Evolutionary conservation across 441 rosid genomes (phyloP), one percentile per base, ranked within the genome.

Genomic region (Populus hybrid): DNA sequence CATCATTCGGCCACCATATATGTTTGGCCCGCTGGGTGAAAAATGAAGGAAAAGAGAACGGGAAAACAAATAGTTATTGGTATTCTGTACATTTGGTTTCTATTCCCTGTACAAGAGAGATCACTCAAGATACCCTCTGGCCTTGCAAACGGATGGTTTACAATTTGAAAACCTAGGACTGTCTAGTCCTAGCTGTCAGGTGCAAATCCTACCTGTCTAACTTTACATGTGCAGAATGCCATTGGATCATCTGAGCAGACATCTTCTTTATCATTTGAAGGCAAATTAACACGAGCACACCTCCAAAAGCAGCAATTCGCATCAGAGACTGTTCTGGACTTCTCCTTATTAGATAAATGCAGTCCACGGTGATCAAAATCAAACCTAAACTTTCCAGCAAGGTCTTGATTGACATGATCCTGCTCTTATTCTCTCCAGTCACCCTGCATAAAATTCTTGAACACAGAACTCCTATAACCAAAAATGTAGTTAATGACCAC

Each of bases 401-500:
- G 23, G 72, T 76, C 81, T 85, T 85, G 75, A 83, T 68, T 10
- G 79, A 23, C 42, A 59, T 36, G 38, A 84, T 74, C 7, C 10
- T 82, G 11, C 84, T 70, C 70, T 10, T 84, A 21, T 75, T 79
- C 4, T 83, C 87, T 38, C 76, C 77, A 0, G 79, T 81, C 74
- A 86, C 40, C 67, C 90, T 86, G 84, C 80, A 77, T 40, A 87
- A 40, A 46, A 91, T 89, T 82, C 98, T 92, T 72, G 79, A 77
- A 80, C 87, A 86, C 74, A 90, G 67, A 40, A 86, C 85, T 38
- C 83, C 91, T n/a, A 85, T 89, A 6, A 92, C 90, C 53, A 82
- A 71, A 79, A 89, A 91, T 70, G 94, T 85, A 16, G 97, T 88
- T 8, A 78, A 74, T 3, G 95, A 92, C 86, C 92, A 88, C 34